A percentile compares a stretch with the other conserved stretches of the same genome.
These are phyloP conservation scores for Xylaria sp. DNA, from an alignment of 2,329 filamentous ascomycete genomes.

Conservation along the genomic window DNA sequence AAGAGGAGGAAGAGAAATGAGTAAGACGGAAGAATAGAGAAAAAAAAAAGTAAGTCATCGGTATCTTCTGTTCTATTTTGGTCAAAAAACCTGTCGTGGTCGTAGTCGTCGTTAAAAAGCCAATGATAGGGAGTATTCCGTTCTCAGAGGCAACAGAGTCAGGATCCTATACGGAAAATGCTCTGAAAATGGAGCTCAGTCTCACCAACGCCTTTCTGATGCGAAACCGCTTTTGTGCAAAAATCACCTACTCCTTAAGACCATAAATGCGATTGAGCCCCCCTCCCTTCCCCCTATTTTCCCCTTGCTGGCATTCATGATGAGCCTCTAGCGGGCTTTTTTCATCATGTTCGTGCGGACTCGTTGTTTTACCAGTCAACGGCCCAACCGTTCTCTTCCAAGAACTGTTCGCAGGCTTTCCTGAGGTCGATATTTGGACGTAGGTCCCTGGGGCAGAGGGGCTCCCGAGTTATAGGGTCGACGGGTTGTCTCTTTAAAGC, in stretches of 20 bases:
- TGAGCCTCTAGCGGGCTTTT: not conserved
- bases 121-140: not conserved
- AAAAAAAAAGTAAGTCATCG: not conserved
- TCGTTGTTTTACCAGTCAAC: slow-evolving; percentile 66
- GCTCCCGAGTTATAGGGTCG: slow-evolving; percentile 80
- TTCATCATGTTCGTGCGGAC: not conserved
- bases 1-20: too few species aligned
- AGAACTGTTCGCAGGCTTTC: slow-evolving; percentile 77
- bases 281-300: not conserved
- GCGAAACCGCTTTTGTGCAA: slow-evolving; percentile 2
- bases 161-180: slow-evolving; percentile 5
- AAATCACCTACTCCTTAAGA: not conserved
- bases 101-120: not conserved
- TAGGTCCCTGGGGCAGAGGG: slow-evolving; percentile 62
- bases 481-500: slow-evolving; percentile 69
- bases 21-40: not conserved
- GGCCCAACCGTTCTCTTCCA: slow-evolving; percentile 84
- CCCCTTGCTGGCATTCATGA: too few species aligned
- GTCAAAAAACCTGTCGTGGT: not conserved
- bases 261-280: not conserved
- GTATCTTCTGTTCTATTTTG: not conserved
- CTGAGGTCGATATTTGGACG: slow-evolving; percentile 77
- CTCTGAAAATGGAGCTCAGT: not conserved
- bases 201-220: slow-evolving; percentile 12
- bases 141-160: not conserved